Evolutionary conservation across 169 alveolate genomes (phyloP), one percentile per base, ranked within the genome.

Genomic region (Babesia microti): DNA sequence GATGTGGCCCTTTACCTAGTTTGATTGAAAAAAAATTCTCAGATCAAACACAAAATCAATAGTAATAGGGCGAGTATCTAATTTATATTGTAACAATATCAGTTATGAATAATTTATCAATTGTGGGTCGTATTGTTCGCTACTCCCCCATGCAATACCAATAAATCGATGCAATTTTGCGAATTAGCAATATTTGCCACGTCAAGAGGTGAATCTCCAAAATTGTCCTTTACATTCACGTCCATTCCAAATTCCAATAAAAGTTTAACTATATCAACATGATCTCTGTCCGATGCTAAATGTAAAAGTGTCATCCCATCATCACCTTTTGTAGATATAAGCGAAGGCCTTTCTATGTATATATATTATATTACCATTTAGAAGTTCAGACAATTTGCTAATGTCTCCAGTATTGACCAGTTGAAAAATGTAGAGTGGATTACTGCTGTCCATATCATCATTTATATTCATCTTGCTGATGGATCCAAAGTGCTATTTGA

Each of bases 1-100:
- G 87, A 81, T 41, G 41, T 81, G 7, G 60, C 71, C 33, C 41
- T 81, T 2, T 79, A 65, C 40, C 41, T 76, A 19, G 43, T 68
- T 24, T 72, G 30, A 45, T 11, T 4, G 29, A 3, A 26, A 1
- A 4, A 34, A 27, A 45, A 7, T 14, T 30, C 7, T 1, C 3
- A 36, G 40, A 11, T 30, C 36, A 11, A 11, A 11, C 36, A 11
- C 36, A 11, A 30, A 11, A 11, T 11, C 15, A 11, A 11, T 11
- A 11, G 15, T 30, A 11, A 11, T 11, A 30, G 11, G 11, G 11
- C 11, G 11, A 11, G 26, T 27, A 5, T 41, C 26, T n/a, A 41
- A 17, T 22, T 12, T 22, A 34, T 19, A n/a, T 24, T 41, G 23
- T 55, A 51, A 32, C 46, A 26, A 3, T 46, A 45, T 30, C 45